Percentiles rank a stretch among this genome's conserved stretches.
phyloP scores from a whole-genome alignment of 495 filamentous ascomycete species.

The Penicillium antarcticum region DNA sequence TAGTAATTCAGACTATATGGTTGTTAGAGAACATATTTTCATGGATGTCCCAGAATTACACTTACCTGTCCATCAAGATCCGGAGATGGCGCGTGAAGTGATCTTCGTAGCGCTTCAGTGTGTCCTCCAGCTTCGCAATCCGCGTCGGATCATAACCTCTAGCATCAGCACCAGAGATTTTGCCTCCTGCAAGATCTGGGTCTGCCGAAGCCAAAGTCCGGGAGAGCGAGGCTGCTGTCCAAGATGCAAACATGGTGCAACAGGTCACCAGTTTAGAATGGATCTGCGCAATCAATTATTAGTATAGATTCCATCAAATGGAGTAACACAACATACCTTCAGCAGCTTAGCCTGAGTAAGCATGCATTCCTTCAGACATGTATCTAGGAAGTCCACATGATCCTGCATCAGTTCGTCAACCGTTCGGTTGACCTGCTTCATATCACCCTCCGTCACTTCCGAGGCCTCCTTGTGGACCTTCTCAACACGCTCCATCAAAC shows the following conservation, averaged over 20 bases:
- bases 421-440: conserved; percentile 65
- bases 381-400: conserved; percentile 96
- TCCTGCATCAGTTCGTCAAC: conserved; percentile 99
- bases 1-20: conserved; percentile 74
- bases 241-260: conserved; percentile 87
- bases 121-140: conserved; percentile 76
- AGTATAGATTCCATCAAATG: conserved; percentile 13
- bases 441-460: conserved; percentile 43
- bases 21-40: conserved; percentile 3
- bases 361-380: conserved; percentile 98
- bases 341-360: conserved; percentile 91
- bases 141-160: conserved; percentile 57
- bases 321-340: conserved; percentile 56
- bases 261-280: conserved; percentile 92
- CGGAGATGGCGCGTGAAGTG: conserved; percentile 89
- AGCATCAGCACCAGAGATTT: conserved; percentile 31
- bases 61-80: conserved; percentile 78
- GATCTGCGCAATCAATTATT: conserved; percentile 54
- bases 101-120: conserved; percentile 81
- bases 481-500: conserved; percentile 79
- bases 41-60: background rate
- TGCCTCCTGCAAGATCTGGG: conserved; percentile 59
- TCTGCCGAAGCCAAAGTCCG: conserved; percentile 76
- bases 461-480: conserved; percentile 54
- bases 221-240: conserved; percentile 70